Evolutionary conservation across 305 asterid species (phyloP), one percentile per base, ranked within the genome.

Genomic region (Striga hermonthica): DNA sequence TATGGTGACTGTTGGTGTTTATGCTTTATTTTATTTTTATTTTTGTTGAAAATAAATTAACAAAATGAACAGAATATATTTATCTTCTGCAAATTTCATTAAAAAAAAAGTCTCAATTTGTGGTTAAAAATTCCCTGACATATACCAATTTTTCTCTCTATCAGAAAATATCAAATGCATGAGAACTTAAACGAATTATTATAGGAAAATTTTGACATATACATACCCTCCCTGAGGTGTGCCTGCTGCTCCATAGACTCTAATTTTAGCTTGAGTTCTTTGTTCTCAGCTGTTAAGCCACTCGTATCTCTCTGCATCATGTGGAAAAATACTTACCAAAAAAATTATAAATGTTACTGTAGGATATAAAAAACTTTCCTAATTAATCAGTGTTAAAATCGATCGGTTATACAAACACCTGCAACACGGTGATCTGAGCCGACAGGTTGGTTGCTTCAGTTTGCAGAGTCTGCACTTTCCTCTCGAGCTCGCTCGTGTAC

Each of bases 401-500:
- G 28, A 4, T 47, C 36, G 13, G 16, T 34, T n/a, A 1, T 43
- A 0, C 1, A 59, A 35, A 38, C 5, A 84, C 95, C 91, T 89
- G 95, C 80, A 90, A 70, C 56, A 69, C 44, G 1, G 90, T 90
- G 66, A 90, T 84, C 79, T 87, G 89, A 44, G 97, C 95, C 39
- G 97, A 85, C 11, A 90, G 68, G 4, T 86, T 82, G 28, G 95
- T 90, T 7, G 97, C 95, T 73, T 89, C 97, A 0, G 88, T 74
- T 67, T 89, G 95, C 57, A 89, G 77, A 16, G 93, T 89, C 70
- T 89, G 97, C 59, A 87, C 95, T 78, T 87, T 87, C 81, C 84
- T 90, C 80, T 90, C 97, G 71, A 90, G 77, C 78, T 90, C 97
- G 36, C 70, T 67, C 6, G 95, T 90, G 74, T 90, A 90, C 22